Conservation (phyloP, 306 rosid genomes). For the Vigna radiata region DNA sequence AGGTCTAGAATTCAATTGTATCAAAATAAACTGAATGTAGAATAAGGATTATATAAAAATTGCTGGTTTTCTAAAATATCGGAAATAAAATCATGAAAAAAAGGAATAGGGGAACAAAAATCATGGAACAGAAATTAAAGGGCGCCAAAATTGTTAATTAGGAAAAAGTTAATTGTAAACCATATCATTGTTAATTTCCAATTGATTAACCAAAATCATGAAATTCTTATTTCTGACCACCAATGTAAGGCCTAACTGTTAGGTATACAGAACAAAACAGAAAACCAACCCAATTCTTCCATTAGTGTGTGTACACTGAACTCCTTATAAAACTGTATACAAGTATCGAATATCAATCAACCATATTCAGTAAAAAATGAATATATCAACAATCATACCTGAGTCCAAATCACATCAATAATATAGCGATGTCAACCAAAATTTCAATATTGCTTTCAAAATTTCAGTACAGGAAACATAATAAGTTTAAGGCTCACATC, state of each 20-base stretch:
- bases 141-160: too few relatives aligned
- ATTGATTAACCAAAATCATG: conserved; percentile 5
- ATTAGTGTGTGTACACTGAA: neutral
- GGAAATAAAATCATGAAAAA: too few relatives aligned
- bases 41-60: too few relatives aligned
- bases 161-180: neutral
- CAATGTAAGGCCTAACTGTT: neutral
- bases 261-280: neutral
- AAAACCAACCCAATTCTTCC: neutral
- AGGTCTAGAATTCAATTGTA: too few relatives aligned
- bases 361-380: too few relatives aligned
- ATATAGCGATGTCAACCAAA: neutral
- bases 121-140: too few relatives aligned
- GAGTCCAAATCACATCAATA: neutral
- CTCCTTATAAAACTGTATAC: neutral
- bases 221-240: neutral
- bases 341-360: neutral
- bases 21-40: too few relatives aligned
- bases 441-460: neutral
- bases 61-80: too few relatives aligned
- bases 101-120: too few relatives aligned
- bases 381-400: neutral
- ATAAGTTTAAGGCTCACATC: too few relatives aligned
- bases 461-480: neutral
- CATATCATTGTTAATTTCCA: conserved; percentile 1